A percentile compares a stretch with the other conserved stretches of the same genome.
Conservation (phyloP, 116 monocot species). For the Dioscorea cayenensis region DNA sequence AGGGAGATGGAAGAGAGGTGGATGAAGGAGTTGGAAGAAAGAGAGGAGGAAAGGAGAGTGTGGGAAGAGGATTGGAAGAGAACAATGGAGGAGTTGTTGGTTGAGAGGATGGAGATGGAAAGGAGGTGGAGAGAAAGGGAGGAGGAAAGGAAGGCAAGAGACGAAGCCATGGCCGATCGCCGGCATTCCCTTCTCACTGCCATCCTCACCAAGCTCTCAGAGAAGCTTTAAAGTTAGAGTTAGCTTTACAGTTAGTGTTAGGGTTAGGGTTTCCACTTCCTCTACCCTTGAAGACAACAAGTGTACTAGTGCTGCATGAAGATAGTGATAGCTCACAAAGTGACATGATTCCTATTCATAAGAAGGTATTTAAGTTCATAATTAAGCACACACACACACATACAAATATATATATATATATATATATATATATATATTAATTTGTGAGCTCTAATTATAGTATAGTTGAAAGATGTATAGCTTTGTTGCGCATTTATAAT, state of each 20-base stretch:
- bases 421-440: not conserved
- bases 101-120: slow-evolving; percentile 35
- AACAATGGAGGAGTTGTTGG: slow-evolving; percentile 30
- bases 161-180: slow-evolving; percentile 40
- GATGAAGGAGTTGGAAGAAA: slow-evolving; percentile 33
- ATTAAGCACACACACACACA: too few species aligned
- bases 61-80: slow-evolving; percentile 42
- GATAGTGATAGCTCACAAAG: too few species aligned
- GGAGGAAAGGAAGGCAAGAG: slow-evolving; percentile 37
- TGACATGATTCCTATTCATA: not conserved
- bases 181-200: slow-evolving; percentile 31
- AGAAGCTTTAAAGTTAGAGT: not conserved
- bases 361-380: not conserved
- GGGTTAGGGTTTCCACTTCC: not conserved
- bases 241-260: not conserved
- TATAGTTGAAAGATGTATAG: too few species aligned
- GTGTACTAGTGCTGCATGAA: not conserved
- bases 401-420: too few species aligned
- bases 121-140: slow-evolving; percentile 49
- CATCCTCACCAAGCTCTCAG: slow-evolving; percentile 32
- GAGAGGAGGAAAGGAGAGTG: slow-evolving; percentile 43
- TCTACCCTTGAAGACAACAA: not conserved
- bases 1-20: slow-evolving; percentile 33
- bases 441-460: not conserved
- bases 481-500: too few species aligned